These are phyloP conservation scores for Gonapodya sp. DNA, from an alignment of 192 early-diverging fungal genomes.

Conservation along the genomic window DNA sequence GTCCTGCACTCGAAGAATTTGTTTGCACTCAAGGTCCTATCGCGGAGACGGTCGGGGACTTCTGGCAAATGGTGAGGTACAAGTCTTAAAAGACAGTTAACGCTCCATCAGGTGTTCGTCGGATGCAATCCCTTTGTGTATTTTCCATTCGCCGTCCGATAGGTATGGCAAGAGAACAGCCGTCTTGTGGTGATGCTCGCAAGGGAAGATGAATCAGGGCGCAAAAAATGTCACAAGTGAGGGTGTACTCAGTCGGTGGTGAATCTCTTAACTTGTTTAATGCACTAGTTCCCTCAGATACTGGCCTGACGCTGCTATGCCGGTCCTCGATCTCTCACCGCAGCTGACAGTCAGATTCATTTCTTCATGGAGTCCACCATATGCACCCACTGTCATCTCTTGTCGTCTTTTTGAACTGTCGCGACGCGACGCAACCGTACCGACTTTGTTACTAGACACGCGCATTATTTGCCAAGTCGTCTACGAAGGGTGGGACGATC, in stretches of 20 bases:
- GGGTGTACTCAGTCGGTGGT: no score
- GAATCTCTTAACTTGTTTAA: no score
- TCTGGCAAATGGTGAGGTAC: slow-evolving; percentile 10
- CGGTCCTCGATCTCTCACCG: not conserved
- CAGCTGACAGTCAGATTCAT: not conserved
- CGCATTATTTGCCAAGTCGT: slow-evolving; percentile 19
- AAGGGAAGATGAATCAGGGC: slow-evolving; percentile 52
- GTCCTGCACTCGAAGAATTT: not conserved
- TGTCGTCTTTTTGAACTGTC: slow-evolving; percentile 3
- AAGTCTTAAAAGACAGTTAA: not conserved
- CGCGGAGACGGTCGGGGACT: slow-evolving; percentile 11
- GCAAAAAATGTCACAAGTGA: slow-evolving; percentile 73
- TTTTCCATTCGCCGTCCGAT: not conserved
- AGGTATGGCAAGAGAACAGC: not conserved
- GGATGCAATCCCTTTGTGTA: no score
- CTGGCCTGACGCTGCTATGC: not conserved
- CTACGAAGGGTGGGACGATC: slow-evolving; percentile 39
- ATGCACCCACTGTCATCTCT: not conserved
- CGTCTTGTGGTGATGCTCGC: slow-evolving; percentile 2
- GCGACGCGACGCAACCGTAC: slow-evolving; percentile 5
- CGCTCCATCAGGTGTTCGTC: not conserved
- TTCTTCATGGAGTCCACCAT: not conserved
- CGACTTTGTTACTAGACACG: not conserved
- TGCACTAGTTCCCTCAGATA: not conserved
- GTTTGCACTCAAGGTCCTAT: slow-evolving; percentile 5